Percentiles rank a stretch among this genome's conserved stretches.
These are phyloP conservation scores for Cicer bijugum DNA, from an alignment of 306 rosid genomes.

Conservation along the genomic window DNA sequence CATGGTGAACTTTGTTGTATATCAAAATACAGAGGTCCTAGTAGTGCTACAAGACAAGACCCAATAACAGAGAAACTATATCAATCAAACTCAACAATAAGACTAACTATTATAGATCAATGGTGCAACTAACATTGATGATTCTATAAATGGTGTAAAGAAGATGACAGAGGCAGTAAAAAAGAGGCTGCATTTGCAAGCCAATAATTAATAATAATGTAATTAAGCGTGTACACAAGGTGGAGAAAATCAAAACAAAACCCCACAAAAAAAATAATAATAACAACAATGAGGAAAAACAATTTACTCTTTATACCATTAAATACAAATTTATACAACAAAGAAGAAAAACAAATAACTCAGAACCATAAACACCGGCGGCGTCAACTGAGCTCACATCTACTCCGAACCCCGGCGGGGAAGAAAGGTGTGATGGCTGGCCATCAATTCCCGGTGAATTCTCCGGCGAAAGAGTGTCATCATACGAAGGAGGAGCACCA, in stretches of 20 bases:
- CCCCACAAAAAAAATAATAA: conserved; percentile 55
- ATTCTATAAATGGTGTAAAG: conserved; percentile 36
- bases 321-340: conserved; percentile 81
- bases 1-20: conserved; percentile 13
- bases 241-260: conserved; percentile 51
- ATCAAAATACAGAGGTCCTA: conserved; percentile 37
- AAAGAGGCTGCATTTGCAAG: conserved; percentile 63
- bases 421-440: conserved; percentile 64
- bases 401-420: conserved; percentile 71
- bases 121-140: conserved; percentile 50
- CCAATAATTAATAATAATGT: conserved; percentile 54
- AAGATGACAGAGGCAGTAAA: conserved; percentile 19
- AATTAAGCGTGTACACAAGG: conserved; percentile 59
- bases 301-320: conserved; percentile 61
- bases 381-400: conserved; percentile 55
- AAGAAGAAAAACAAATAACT: conserved; percentile 50
- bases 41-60: conserved; percentile 24
- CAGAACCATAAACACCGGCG: conserved; percentile 36
- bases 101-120: conserved; percentile 48
- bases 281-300: conserved; percentile 43
- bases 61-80: conserved; percentile 35
- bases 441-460: conserved; percentile 51
- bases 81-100: conserved; percentile 45
- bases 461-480: conserved; percentile 60
- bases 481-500: conserved; percentile 62